These are phyloP conservation scores for Alternaria alternata DNA, from an alignment of 2,329 filamentous ascomycete genomes.

Conservation along the genomic window DNA sequence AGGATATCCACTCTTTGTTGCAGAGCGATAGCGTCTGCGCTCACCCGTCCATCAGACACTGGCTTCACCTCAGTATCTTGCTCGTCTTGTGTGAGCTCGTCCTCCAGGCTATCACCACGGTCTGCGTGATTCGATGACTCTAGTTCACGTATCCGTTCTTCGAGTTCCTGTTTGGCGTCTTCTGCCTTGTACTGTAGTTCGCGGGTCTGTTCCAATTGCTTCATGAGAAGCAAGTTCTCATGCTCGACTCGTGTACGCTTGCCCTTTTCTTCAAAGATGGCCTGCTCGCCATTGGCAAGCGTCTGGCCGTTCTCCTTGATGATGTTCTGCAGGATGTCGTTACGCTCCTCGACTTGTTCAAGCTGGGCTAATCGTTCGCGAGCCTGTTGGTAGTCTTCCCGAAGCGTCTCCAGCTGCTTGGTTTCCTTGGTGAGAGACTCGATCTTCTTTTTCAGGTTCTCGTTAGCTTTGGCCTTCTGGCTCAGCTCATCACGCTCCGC, in stretches of 20 bases:
- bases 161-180: constrained; percentile 57
- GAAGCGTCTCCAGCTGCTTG: constrained; percentile 52
- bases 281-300: constrained; percentile 60
- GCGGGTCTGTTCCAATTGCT: constrained; percentile 57
- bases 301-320: constrained; percentile 61
- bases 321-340: constrained; percentile 57
- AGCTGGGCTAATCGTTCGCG: constrained; percentile 56
- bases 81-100: constrained; percentile 51
- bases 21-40: constrained; percentile 47
- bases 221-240: constrained; percentile 56
- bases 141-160: constrained; percentile 55
- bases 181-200: constrained; percentile 59
- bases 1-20: constrained; percentile 53
- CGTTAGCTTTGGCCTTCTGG: constrained; percentile 60
- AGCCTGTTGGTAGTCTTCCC: constrained; percentile 56
- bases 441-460: constrained; percentile 64
- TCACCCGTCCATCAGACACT: constrained; percentile 34
- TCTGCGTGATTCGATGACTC: constrained; percentile 44
- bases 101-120: constrained; percentile 49
- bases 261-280: constrained; percentile 61
- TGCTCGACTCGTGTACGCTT: constrained; percentile 58
- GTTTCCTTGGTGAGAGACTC: constrained; percentile 59
- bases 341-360: constrained; percentile 55
- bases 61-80: constrained; percentile 31
- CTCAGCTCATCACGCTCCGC: constrained; percentile 59